Evolutionary conservation across 2,329 filamentous ascomycete genomes (phyloP).

Genomic region (Neofusicoccum ribis): DNA sequence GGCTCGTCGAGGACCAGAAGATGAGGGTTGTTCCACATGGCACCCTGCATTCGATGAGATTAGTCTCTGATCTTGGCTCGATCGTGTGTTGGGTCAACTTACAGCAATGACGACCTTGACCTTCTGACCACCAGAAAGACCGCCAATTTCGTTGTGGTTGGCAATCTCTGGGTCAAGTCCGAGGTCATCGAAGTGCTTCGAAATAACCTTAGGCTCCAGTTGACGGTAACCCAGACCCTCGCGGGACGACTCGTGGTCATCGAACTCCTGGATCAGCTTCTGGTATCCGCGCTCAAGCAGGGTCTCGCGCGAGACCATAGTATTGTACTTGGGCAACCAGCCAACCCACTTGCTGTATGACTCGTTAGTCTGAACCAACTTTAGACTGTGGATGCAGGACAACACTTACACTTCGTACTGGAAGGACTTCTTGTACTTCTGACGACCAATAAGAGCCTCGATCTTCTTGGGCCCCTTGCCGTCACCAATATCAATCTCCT

Average conservation of each 20-base stretch:
- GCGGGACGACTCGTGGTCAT: conserved; percentile 97
- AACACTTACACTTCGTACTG: conserved; percentile 84
- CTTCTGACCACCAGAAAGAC: conserved; percentile 94
- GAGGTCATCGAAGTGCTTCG: conserved; percentile 96
- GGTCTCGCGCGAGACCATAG: conserved; percentile 89
- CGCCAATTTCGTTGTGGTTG: conserved; percentile 97
- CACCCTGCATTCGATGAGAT: background rate
- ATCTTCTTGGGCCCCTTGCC: conserved; percentile 76
- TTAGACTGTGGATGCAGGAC: no score
- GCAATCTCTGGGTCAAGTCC: conserved; percentile 96
- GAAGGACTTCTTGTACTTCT: conserved; percentile 99
- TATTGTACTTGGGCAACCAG: conserved; percentile 90
- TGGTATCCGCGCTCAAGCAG: conserved; percentile 80
- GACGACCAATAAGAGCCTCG: conserved; percentile 88
- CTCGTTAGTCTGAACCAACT: conserved; percentile 28
- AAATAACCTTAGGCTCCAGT: conserved; percentile 89
- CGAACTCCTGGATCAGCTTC: conserved; percentile 96
- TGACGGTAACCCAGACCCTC: conserved; percentile 96
- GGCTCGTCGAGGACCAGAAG: conserved; percentile 96
- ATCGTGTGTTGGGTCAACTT: conserved; percentile 19
- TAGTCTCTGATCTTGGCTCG: conserved; percentile 69
- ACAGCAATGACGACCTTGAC: conserved; percentile 94
- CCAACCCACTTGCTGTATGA: conserved; percentile 77
- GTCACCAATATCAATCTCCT: conserved; percentile 79
- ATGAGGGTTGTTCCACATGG: conserved; percentile 93